Evolutionary conservation across 2,329 filamentous ascomycete species (phyloP), one percentile per base, ranked within the genome.

Genomic region (Phialemonium atrogriseum): DNA sequence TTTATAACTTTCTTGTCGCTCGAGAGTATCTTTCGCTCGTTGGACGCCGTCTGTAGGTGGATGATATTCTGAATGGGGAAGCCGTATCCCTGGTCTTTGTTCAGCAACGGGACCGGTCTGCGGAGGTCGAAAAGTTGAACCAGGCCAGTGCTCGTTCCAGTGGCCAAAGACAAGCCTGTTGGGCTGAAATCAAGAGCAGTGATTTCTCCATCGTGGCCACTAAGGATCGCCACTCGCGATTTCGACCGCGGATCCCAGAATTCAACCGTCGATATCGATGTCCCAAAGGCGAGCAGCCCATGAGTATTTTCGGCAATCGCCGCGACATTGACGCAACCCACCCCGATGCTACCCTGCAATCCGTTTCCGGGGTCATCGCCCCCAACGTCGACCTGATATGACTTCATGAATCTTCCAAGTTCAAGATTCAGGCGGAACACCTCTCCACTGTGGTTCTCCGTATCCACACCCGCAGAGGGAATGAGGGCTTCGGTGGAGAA

Each of bases 1-100:
- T 98, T 98, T 64, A 98, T 93, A 45, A 94, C 94, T 41, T 85
- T 77, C 60, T 94, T 94, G 59, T 98, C 93, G 7, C 87, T 78
- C 2, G 88, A 93, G 39, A 96, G 66, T 13, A 98, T 79, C 59
- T 94, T 95, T 54, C 84, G 84, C 40, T 87, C 80, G 27, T 83
- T 77, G 1, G 80, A 83, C 10, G 73, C 68, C 7, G 77, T 82
- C 9, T 82, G 84, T 47, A 80, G 65, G 48, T 80, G 74, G 30
- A 77, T 73, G 33, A 98, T 66, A 27, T 85, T 94, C 50, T 94
- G 83, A 36, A 98, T 86, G 1, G 89, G 76, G 51, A 87, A 93
- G 3, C 89, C 89, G 52, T 94, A 94, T 29, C 93, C 91, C 60
- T 98, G 91, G 47, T 96, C 89, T 56, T 95, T 96, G 52, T 80